Base-by-base conservation (phyloP, 306 rosid genomes). In the Rosa chinensis region DNA sequence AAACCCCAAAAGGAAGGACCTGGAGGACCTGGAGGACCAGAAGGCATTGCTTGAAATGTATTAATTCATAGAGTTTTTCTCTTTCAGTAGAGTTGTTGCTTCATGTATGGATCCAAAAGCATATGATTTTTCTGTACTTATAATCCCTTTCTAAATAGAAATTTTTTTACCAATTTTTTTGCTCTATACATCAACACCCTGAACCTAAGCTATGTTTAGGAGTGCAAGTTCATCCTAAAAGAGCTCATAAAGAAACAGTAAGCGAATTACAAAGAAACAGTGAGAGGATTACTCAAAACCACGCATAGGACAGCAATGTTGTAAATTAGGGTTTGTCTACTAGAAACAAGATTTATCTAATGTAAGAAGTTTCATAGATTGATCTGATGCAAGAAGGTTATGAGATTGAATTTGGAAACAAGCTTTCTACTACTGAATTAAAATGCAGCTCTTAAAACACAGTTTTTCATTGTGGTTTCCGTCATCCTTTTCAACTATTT, bases 391-490 rank as follows among this genome's bases (percentile, higher is more conserved):
- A 59, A 28, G 9, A 11, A 62, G 42, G 12, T 12, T 12, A 14
- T 4, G 18, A 62, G 20, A 32, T 32, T 21, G 40, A 58, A 23
- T 55, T 18, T 28, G 39, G 23, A 56, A 69, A n/a, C 35, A 49
- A 52, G 14, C 8, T 32, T 32, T 37, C 18, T 55, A 18, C 4
- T 28, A 32, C 58, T 25, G 45, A 81, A 70, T 77, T 52, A 40
- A 62, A 77, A 82, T 17, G 73, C 67, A 50, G 12, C 35, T 71
- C 21, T 77, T 71, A 48, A 58, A 61, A 62, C 62, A 72, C 45
- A 39, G 72, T 21, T 76, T 59, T 79, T 39, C 70, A 39, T 45
- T 45, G 64, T 28, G 42, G 72, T 73, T 79, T 74, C 72, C 56
- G 16, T 37, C 82, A 7, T 35, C 44, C 43, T 55, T 73, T 63